Conservation (phyloP, 1,284 basidiomycete genomes). For the Rhodotorula sp. region DNA sequence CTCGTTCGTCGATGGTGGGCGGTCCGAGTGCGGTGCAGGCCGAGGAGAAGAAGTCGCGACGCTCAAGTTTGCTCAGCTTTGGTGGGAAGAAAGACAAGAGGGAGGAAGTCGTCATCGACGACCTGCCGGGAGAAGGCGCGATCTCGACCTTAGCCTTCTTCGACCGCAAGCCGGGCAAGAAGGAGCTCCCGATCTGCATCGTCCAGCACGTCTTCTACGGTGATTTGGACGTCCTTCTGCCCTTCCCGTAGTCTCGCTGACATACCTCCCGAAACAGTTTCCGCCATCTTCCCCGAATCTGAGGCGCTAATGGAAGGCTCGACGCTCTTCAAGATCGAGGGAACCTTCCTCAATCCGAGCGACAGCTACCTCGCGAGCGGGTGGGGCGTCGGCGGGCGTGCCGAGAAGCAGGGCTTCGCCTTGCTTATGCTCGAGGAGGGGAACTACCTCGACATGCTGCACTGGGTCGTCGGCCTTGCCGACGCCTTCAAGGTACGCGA, state of each 20-base stretch:
- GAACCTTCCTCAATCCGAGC: slow-evolving; percentile 35
- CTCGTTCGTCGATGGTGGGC: slow-evolving; percentile 6
- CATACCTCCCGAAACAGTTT: slow-evolving; percentile 49
- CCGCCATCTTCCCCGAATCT: slow-evolving; percentile 91
- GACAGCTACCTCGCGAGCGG: slow-evolving; percentile 52
- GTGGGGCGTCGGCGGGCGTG: slow-evolving; percentile 50
- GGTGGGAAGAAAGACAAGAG: slow-evolving; percentile 23
- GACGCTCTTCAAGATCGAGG: slow-evolving; percentile 81
- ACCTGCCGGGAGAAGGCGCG: slow-evolving; percentile 30
- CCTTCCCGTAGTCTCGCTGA: slow-evolving; percentile 41
- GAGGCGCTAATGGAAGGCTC: slow-evolving; percentile 83
- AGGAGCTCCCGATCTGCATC: slow-evolving; percentile 31
- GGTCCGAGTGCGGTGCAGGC: neutral
- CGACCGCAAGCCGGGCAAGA: slow-evolving; percentile 40
- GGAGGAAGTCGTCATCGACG: slow-evolving; percentile 18
- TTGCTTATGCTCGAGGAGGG: slow-evolving; percentile 46
- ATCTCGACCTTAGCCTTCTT: slow-evolving; percentile 60
- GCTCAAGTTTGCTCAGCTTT: slow-evolving; percentile 38
- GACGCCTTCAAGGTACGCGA: slow-evolving; percentile 41
- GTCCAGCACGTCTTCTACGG: slow-evolving; percentile 35
- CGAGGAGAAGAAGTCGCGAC: slow-evolving; percentile 36
- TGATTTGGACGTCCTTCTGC: neutral
- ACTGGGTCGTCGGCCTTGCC: slow-evolving; percentile 75
- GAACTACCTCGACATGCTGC: slow-evolving; percentile 74
- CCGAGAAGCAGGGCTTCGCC: slow-evolving; percentile 40